Base-by-base conservation (phyloP, 768 basidiomycete species). In the Kondoa malvinella region DNA sequence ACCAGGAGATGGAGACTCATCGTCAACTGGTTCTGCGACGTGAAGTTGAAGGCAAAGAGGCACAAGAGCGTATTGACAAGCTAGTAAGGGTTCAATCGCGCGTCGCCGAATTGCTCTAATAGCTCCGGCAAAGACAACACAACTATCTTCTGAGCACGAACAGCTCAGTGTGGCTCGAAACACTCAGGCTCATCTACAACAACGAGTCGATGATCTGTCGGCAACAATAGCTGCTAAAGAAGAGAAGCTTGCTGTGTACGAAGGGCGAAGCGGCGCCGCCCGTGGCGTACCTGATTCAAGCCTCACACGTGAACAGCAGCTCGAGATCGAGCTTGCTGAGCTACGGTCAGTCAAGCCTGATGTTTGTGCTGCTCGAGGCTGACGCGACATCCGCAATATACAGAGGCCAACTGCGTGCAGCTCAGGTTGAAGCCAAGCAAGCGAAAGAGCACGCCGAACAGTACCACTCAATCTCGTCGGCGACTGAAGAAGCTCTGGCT, bases 161-260 rank as follows among this genome's bases (percentile, higher is more conserved):
- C 88, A 75, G 77, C 81, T 3, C 70, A 72, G 56, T 31, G 72
- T 33, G 68, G 67, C 14, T 72, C 75, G 1, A 58, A 74, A 64
- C 72, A 74, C 1, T 70, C 69, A 15, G 63, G 69, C 70, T 59
- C 76, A 75, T 73, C 81, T 89, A 3, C 85, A 89, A 75, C 84
- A 87, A 70, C 84, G 86, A 30, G 80, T 85, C 3, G 82, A 82
- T 25, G 83, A 85, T 56, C 77, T 88, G 33, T 77, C 76, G 25
- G 80, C 78, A 34, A 85, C 87, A 70, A 76, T 88, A 3, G 84
- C 87, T 70, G 87, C 87, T 32, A 85, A 85, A 67, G 83, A 85
- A 59, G 89, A 91, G 80, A 92, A 91, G 77, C 81, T 92, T 30
- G 81, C 88, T 1, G 87, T 92, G 1, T 92, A 89, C 72, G 89